Percentiles rank a stretch among this genome's conserved stretches.
phyloP scores from a whole-genome alignment of 805 yeast species.

The Yueomyces sinensis region DNA sequence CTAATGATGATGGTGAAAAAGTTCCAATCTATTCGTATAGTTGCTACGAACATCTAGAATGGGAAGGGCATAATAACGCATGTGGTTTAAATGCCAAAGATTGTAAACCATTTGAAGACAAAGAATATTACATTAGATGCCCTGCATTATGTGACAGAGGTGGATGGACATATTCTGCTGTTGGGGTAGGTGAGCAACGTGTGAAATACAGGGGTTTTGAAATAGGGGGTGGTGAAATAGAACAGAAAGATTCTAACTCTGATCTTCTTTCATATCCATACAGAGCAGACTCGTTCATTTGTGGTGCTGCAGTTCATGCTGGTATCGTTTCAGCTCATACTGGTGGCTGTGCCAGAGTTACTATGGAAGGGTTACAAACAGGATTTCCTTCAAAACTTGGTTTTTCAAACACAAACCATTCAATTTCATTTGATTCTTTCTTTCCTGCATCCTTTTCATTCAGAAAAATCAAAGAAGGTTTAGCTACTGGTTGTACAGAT shows the following conservation, averaged over 20 bases:
- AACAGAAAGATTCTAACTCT: constrained; percentile 5
- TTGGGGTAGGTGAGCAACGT: constrained; percentile 57
- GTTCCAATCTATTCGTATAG: constrained; percentile 28
- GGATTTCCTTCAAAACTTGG: constrained; percentile 38
- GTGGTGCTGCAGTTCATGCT: constrained; percentile 83
- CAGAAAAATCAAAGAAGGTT: constrained; percentile 26
- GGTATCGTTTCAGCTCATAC: constrained; percentile 58
- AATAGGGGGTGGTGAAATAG: constrained; percentile 58
- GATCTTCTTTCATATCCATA: constrained; percentile 45
- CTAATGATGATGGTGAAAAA: constrained; percentile 11
- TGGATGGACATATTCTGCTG: constrained; percentile 60
- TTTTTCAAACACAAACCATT: constrained; percentile 34
- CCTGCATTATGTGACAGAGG: constrained; percentile 80
- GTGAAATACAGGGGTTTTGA: constrained; percentile 60
- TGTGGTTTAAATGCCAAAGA: constrained; percentile 64
- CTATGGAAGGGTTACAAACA: constrained; percentile 40
- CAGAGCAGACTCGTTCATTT: constrained; percentile 78
- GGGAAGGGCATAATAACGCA: constrained; percentile 63
- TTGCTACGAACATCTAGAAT: constrained; percentile 29
- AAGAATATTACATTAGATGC: constrained; percentile 52
- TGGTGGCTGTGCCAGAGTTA: constrained; percentile 69
- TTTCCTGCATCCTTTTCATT: constrained; percentile 67
- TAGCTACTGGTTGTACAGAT: constrained; percentile 48
- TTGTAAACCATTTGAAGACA: constrained; percentile 36
- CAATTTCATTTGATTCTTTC: constrained; percentile 48